Conservation (phyloP, 2,329 filamentous ascomycete genomes). For the Talaromyces sp. region DNA sequence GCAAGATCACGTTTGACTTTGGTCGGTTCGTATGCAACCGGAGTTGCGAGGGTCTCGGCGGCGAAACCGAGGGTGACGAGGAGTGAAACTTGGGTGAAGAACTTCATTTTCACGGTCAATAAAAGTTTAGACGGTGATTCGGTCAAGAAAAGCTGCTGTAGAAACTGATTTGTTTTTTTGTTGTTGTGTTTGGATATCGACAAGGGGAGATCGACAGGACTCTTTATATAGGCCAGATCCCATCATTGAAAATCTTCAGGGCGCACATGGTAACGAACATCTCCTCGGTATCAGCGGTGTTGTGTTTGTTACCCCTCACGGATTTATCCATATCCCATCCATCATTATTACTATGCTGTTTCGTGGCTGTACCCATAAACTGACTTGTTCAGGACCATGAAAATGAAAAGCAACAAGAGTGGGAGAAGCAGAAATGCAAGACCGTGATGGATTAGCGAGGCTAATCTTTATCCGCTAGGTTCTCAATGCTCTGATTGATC, state of each 20-base stretch:
- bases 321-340: not conserved
- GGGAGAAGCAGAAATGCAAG: not conserved
- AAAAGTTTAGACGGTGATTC: not conserved
- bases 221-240: not conserved
- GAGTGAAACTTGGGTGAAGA: not conserved
- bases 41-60: not conserved
- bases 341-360: not conserved
- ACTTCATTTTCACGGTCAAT: not conserved
- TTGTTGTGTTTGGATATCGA: not conserved
- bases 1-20: constrained; percentile 15
- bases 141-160: not conserved
- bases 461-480: not conserved
- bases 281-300: not conserved
- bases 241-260: not conserved
- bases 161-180: not conserved
- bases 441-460: not conserved
- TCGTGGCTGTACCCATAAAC: not conserved
- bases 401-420: not conserved
- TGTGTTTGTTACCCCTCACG: not conserved
- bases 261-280: not conserved
- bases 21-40: not conserved
- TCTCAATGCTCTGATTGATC: not conserved
- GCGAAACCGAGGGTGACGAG: not conserved
- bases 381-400: not conserved
- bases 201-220: not conserved